Evolutionary conservation across 257 asterid genomes (phyloP), one percentile per base, ranked within the genome.

Genomic region (Parsonsia alboflavescens): DNA sequence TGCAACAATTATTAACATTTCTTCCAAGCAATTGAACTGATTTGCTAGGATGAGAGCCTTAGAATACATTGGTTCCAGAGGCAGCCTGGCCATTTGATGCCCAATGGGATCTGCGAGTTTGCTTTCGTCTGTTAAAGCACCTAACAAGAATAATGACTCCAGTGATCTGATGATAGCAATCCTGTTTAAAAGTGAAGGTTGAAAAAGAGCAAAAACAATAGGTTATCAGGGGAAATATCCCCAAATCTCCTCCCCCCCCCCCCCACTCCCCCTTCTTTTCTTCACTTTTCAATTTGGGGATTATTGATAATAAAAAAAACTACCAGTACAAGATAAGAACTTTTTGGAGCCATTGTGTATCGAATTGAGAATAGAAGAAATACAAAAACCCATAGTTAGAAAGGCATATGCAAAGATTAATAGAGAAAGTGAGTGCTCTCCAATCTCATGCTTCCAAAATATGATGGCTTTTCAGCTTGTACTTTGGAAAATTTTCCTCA

Each of bases 41-140:
- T 77, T 88, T 85, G 98, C 96, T 73, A 94, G 88, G 83, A 92
- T 80, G 59, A 94, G 96, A 71, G 97, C 96, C 87, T 94, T 94
- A 5, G 99, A 90, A 82, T 90, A 89, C 79, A 90, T 72, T 50
- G 98, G 99, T 78, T 94, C 98, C 75, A 92, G 75, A 5, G 99
- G 99, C 78, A 94, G 92, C 83, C 86, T 89, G 67, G 96, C 89
- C 99, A 94, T 94, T 76, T 90, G 97, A 58, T 75, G 87, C 72
- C 99, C 99, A 75, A 90, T 86, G 61, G 96, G 91, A 78, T 94
- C 92, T 8, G 98, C 81, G 63, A 94, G 88, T 89, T 87, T 85
- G 81, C 91, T 75, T 59, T 80, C 88, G 17, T 92, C 98, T 11
- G 93, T 86, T 65, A 94, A 84, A 76, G 99, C 99, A 87, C 98